Conservation (phyloP, 2,329 filamentous ascomycete genomes). For the Tothia fuscella region DNA sequence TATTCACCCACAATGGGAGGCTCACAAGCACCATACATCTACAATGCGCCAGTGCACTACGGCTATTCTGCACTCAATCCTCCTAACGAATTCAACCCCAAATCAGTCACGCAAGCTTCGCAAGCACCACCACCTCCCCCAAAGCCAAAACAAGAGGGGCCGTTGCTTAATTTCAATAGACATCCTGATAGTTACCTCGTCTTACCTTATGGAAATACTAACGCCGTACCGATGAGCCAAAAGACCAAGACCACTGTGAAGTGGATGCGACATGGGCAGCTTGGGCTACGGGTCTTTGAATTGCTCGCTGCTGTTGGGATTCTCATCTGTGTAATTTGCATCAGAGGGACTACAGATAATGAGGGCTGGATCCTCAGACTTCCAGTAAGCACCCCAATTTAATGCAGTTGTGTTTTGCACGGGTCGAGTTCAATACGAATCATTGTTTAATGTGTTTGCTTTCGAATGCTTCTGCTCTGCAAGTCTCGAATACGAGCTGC, state of each 20-base stretch:
- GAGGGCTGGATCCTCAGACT: slow-evolving; percentile 67
- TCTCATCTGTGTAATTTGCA: slow-evolving; percentile 64
- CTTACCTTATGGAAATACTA: slow-evolving; percentile 48
- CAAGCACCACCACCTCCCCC: slow-evolving; percentile 48
- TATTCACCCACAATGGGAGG: slow-evolving; percentile 34
- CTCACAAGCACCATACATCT: slow-evolving; percentile 60
- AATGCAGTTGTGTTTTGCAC: background rate
- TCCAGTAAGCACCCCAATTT: slow-evolving; percentile 44
- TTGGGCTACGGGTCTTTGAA: slow-evolving; percentile 54
- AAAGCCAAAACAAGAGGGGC: slow-evolving; percentile 58
- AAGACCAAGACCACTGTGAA: slow-evolving; percentile 61
- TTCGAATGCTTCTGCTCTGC: too few species aligned
- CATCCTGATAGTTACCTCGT: slow-evolving; percentile 70
- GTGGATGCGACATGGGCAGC: slow-evolving; percentile 54
- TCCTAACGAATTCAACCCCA: slow-evolving; percentile 63
- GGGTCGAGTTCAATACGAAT: too few species aligned
- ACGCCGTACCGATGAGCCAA: slow-evolving; percentile 54
- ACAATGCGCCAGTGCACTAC: slow-evolving; percentile 42
- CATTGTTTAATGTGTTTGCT: background rate
- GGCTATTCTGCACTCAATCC: slow-evolving; percentile 37
- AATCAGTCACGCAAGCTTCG: slow-evolving; percentile 70
- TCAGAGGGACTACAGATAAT: slow-evolving; percentile 52
- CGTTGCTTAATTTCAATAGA: slow-evolving; percentile 68
- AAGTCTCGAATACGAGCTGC: too few species aligned
- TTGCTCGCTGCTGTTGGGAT: slow-evolving; percentile 58